Percentiles rank a stretch among this genome's conserved stretches.
Evolutionary conservation across 345 rosid genomes (phyloP).

Genomic region (Euphorbia lathyris): DNA sequence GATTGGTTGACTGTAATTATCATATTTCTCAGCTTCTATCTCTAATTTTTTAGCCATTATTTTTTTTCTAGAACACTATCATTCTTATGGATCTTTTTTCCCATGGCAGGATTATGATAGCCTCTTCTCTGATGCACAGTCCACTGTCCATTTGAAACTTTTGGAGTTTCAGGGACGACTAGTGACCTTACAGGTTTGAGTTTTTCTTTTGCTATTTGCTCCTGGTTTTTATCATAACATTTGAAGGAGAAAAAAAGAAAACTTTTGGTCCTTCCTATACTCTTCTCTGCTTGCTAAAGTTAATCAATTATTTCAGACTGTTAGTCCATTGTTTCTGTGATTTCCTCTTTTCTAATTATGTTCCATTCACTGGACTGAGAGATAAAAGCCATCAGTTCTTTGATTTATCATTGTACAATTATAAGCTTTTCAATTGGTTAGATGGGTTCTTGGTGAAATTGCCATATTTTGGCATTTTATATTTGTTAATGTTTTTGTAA

Average conservation of each 20-base stretch:
- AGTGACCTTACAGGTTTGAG: constrained; percentile 64
- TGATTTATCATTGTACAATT: background rate
- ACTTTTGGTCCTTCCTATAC: background rate
- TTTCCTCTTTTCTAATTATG: background rate
- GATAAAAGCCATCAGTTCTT: background rate
- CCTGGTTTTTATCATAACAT: background rate
- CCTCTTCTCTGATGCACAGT: constrained; percentile 55
- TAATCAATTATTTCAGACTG: background rate
- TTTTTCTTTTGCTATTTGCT: constrained; percentile 1
- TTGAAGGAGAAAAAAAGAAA: background rate
- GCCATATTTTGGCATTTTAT: background rate
- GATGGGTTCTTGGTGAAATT: background rate
- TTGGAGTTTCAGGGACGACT: constrained; percentile 68
- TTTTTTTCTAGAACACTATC: background rate
- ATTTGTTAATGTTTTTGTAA: no score
- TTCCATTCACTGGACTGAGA: background rate
- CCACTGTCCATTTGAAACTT: constrained; percentile 70
- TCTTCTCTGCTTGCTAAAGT: background rate
- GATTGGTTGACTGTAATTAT: constrained; percentile 93
- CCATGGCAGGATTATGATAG: constrained; percentile 70
- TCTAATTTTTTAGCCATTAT: constrained; percentile 4
- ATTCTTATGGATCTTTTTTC: background rate
- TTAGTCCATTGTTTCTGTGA: background rate
- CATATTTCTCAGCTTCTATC: constrained; percentile 23
- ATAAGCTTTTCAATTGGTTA: background rate